Conservation (phyloP, 495 filamentous ascomycete genomes). For the Penicillium goetzii region DNA sequence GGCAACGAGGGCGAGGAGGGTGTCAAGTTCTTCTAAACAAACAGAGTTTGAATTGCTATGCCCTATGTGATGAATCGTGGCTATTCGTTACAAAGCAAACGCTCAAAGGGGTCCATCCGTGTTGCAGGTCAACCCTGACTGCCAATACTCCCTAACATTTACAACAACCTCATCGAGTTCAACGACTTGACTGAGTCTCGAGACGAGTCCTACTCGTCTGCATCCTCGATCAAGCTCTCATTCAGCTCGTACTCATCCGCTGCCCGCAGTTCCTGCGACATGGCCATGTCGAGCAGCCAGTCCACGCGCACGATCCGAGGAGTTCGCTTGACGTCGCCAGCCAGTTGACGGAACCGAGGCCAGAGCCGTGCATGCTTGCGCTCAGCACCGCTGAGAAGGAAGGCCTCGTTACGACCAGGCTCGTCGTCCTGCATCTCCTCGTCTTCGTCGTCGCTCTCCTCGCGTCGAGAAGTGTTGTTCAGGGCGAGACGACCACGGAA, state of each 20-base stretch:
- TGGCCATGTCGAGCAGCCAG: constrained; percentile 87
- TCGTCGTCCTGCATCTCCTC: constrained; percentile 56
- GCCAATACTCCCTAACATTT: constrained; percentile 22
- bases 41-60: constrained; percentile 12
- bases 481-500: constrained; percentile 73
- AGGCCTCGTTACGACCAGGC: constrained; percentile 69
- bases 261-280: constrained; percentile 76
- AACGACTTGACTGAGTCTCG: background rate
- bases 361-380: constrained; percentile 74
- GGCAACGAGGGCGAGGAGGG: constrained; percentile 82
- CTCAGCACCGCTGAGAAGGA: constrained; percentile 68
- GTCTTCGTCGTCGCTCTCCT: constrained; percentile 52
- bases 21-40: constrained; percentile 88
- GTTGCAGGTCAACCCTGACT: constrained; percentile 9
- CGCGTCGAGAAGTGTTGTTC: constrained; percentile 50
- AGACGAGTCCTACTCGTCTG: constrained; percentile 30
- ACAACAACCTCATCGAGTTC: constrained; percentile 12
- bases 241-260: constrained; percentile 62
- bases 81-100: constrained; percentile 34
- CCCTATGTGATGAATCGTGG: constrained; percentile 27
- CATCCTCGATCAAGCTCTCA: constrained; percentile 38
- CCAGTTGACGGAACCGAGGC: constrained; percentile 78
- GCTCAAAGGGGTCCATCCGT: constrained; percentile 18
- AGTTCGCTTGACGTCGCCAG: constrained; percentile 67
- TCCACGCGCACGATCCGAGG: constrained; percentile 79